Evolutionary conservation across 1,284 basidiomycete genomes (phyloP), one percentile per base, ranked within the genome.

Genomic region (Bjerkandera adusta): DNA sequence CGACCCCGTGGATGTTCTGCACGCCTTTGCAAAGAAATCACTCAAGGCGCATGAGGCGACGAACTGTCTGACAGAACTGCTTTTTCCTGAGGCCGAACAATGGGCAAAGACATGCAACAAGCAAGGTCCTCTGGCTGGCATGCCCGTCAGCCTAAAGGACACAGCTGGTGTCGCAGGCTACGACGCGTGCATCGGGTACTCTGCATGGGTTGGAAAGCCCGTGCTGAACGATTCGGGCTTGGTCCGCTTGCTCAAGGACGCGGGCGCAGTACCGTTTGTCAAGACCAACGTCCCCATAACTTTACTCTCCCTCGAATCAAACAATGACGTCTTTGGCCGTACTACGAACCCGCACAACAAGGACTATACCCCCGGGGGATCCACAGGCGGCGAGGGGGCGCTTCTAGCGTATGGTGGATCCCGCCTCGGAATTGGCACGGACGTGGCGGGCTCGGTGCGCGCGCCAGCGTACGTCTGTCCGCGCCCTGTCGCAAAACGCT

Each of bases 271-370:
- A 16, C 78, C 81, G 2, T 87, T 85, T 63, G 84, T 83, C 61
- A 92, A 92, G 68, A 92, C 89, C 30, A 87, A 85, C 55, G 70
- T 81, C 24, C 77, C 79, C 0, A 80, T 85, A 57, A 89, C 86
- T 0, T 75, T 92, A 35, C 72, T 92, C 32, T 80, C 83, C 4
- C 86, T 85, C 60, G 89, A 92, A 64, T 83, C 84, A 44, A 60
- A 64, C 30, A 87, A 85, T 43, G 85, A 86, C 32, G 66, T 89
- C 2, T 91, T 83, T 52, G 88, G 87, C 1, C 61, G 63, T n/a
- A 76, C 83, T 2, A 69, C 65, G 26, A 89, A 92, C 61, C 86
- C 88, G 1, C 76, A 84, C 61, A 76, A 75, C 24, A 59, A 64
- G 5, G 61, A 62, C 0, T 76, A 85, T 57, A 77, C 80, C 0